Evolutionary conservation across 2,329 filamentous ascomycete species (phyloP), one percentile per base, ranked within the genome.

Genomic region (Aspergillus fijiensis): DNA sequence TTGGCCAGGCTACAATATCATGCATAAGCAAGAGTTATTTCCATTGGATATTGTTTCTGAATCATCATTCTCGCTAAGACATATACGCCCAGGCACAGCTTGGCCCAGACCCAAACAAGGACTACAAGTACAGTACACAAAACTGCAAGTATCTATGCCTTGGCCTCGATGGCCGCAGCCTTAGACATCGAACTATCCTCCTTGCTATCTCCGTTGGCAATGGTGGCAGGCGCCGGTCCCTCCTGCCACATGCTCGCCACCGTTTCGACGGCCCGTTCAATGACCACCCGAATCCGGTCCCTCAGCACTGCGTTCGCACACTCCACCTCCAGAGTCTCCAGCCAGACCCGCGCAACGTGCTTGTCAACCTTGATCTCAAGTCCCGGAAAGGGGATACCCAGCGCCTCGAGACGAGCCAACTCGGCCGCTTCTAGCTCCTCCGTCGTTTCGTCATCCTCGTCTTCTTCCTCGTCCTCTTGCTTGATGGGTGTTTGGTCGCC

Each of bases 241-340:
- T 72, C 63, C 9, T 71, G 72, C 81, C 81, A 83, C 62, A 95
- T 81, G 50, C 90, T 89, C 51, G 90, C 90, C 14, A 93, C 91
- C 27, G 92, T 90, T 80, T 97, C 93, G 3, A 94, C 89, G 0
- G 90, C 93, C 66, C 92, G 84, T 75, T 98, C 94, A 11, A 97
- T 90, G 9, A 99, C 92, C 1, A 91, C 92, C 67, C 89, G 85
- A 5, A 99, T 91, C 60, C 95, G 84, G 74, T 96, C 94, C 51
- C 87, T 87, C 70, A 96, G 85, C 19, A 91, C 86, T 64, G 87
- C 86, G 65, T 92, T 92, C 57, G 80, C 80, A 74, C 92, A 96
- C 76, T 98, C 95, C 4, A 99, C 90, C 68, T 96, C 92, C 49
- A 98, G 77, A 67, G 90, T 87, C 81, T 98, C 95, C 45, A 99